Base-by-base conservation (phyloP, 2,329 filamentous ascomycete species). In the Zalaria sp. region DNA sequence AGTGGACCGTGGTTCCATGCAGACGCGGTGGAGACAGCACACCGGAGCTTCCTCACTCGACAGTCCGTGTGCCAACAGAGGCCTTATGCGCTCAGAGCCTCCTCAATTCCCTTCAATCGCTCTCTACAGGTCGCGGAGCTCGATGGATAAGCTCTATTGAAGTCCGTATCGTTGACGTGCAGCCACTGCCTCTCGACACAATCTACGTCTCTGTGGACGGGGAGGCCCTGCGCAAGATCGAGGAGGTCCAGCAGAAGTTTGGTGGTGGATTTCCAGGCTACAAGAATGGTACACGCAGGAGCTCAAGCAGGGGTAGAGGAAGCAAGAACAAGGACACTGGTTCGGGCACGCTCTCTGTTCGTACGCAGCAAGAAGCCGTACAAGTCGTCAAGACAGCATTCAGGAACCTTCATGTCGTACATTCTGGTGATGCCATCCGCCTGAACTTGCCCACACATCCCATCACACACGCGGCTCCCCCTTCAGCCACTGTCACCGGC, bases 1-100 rank as follows among this genome's bases (percentile, higher is more conserved):
- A 74, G 37, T 98, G 91, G 91, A 86, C 86, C 5, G 75, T 96
- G 39, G 74, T 96, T 29, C 84, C 89, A 75, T 93, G 45, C 70
- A 60, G 51, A 58, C 56, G 46, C 63, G 62, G 11, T 62, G 67
- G 48, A 78, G 78, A 35, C 69, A 75, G 35, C 71, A 74, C 6
- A 34, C 31, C 39, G 27, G 40, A 44, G 25, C 69, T 87, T 35
- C 74, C 83, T 11, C 75, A 81, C 48, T 85, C 83, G 4, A 93
- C 84, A 1, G 72, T 95, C 34, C 79, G 88, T 46, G 82, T 89
- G 52, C 82, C 83, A 8, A 75, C 83, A 0, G 72, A 72, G 38
- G 93, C 77, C 41, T 71, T 73, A 44, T 81, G 75, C 39, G 69
- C 93, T 37, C 81, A 84, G 52, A 75, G 78, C 53, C 65, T 85